Conservation (phyloP, 257 asterid genomes). For the Rauvolfia tetraphylla region DNA sequence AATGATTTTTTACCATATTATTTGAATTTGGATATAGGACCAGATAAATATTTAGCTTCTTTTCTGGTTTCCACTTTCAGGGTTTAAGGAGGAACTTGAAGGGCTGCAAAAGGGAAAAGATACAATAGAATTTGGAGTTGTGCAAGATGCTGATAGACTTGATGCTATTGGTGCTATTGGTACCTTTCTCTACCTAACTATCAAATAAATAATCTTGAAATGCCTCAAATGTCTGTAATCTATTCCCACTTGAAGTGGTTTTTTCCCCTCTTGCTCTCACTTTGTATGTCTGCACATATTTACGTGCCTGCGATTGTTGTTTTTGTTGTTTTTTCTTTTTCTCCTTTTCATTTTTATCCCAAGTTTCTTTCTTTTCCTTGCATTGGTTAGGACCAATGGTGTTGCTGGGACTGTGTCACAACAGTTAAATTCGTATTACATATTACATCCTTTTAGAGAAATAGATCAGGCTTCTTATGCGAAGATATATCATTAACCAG, state of each 20-base stretch:
- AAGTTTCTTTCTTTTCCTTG: neutral
- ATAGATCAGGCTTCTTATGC: neutral
- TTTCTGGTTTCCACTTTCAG: slow-evolving; percentile 36
- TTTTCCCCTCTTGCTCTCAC: neutral
- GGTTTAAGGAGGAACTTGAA: slow-evolving; percentile 79
- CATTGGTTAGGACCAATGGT: neutral
- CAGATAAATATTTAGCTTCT: neutral
- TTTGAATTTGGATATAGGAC: neutral
- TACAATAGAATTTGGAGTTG: slow-evolving; percentile 72
- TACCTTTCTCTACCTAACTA: slow-evolving; percentile 15
- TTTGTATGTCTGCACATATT: neutral
- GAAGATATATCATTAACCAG: neutral
- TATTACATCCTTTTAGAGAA: neutral
- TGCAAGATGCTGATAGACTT: slow-evolving; percentile 97
- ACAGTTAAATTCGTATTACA: neutral
- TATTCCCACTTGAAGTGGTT: neutral
- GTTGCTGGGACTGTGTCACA: neutral
- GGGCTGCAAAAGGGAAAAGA: slow-evolving; percentile 36
- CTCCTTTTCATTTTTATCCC: neutral
- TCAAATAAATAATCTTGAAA: neutral
- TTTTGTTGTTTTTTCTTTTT: no score
- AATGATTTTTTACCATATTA: neutral
- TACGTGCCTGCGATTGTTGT: neutral
- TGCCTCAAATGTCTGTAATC: neutral
- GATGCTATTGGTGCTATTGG: slow-evolving; percentile 99